phyloP scores from a whole-genome alignment of 2,329 filamentous ascomycete species.

The Zymoseptoria tritici region DNA sequence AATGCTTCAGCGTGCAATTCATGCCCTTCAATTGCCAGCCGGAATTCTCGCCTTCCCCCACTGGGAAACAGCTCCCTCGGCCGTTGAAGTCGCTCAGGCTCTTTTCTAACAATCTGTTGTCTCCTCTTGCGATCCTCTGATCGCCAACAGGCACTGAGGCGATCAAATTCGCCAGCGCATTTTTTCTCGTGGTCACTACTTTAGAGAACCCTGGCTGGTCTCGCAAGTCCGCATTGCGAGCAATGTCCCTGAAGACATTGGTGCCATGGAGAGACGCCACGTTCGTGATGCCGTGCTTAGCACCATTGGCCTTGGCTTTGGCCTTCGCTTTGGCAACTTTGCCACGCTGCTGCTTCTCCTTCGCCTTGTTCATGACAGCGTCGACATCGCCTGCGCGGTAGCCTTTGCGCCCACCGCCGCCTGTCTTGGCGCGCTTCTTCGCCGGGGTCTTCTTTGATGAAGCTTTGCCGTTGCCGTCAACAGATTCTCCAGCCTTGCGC shows the following conservation, averaged over 20 bases:
- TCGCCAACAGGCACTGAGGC: slow-evolving; percentile 33
- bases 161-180: slow-evolving; percentile 36
- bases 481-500: neutral
- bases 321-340: neutral
- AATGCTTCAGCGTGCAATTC: slow-evolving; percentile 38
- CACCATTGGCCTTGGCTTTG: neutral
- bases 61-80: slow-evolving; percentile 25
- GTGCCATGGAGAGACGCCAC: slow-evolving; percentile 11
- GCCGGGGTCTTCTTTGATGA: neutral
- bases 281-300: slow-evolving; percentile 10
- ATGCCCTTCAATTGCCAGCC: slow-evolving; percentile 44
- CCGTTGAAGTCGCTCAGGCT: slow-evolving; percentile 39
- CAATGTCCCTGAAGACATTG: slow-evolving; percentile 21
- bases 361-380: neutral
- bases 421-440: neutral
- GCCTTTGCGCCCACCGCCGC: neutral
- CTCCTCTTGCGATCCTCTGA: slow-evolving; percentile 25
- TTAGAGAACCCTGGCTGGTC: slow-evolving; percentile 17
- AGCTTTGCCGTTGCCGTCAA: neutral
- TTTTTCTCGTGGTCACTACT: slow-evolving; percentile 20
- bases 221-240: slow-evolving; percentile 8
- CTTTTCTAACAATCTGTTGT: slow-evolving; percentile 32
- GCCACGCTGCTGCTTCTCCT: neutral
- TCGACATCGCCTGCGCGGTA: neutral
- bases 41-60: slow-evolving; percentile 24